phyloP scores from a whole-genome alignment of 352 stramenopile species.

The Globisporangium rhizosaccharum region DNA sequence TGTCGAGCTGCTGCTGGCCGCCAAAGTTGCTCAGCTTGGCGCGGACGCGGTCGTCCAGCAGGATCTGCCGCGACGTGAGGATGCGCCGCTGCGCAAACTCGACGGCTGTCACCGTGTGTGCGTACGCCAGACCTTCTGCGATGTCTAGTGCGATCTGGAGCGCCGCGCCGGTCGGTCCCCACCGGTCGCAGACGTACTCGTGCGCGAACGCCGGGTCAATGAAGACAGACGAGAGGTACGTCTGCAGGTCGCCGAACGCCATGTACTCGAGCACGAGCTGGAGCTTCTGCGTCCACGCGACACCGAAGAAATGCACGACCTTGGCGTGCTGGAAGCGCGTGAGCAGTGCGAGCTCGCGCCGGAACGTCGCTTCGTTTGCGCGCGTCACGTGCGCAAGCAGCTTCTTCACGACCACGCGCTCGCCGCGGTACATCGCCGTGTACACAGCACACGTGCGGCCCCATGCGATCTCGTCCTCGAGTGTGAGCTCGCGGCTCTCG shows the following conservation, averaged over 20 bases:
- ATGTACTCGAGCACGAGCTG: conserved; percentile 25
- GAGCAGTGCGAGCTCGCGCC: conserved; percentile 17
- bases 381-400: neutral
- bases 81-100: conserved; percentile 12
- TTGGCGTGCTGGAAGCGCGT: conserved; percentile 17
- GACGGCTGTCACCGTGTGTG: conserved; percentile 16
- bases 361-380: conserved; percentile 9
- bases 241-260: conserved; percentile 22
- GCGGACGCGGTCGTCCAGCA: conserved; percentile 12
- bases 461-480: conserved; percentile 14
- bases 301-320: conserved; percentile 18
- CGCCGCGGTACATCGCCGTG: conserved; percentile 10
- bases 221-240: conserved; percentile 12
- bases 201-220: neutral
- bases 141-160: conserved; percentile 20
- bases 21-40: conserved; percentile 29
- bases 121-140: conserved; percentile 19
- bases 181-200: conserved; percentile 1
- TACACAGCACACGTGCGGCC: conserved; percentile 10
- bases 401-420: conserved; percentile 12
- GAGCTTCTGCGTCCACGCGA: conserved; percentile 15
- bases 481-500: neutral
- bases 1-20: conserved; percentile 7
- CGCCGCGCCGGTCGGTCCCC: neutral
- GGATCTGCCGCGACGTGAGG: conserved; percentile 24